A percentile compares a stretch with the other conserved stretches of the same genome.
phyloP scores from a whole-genome alignment of 352 stramenopile genomes.

The Pythium phragmiticola region DNA sequence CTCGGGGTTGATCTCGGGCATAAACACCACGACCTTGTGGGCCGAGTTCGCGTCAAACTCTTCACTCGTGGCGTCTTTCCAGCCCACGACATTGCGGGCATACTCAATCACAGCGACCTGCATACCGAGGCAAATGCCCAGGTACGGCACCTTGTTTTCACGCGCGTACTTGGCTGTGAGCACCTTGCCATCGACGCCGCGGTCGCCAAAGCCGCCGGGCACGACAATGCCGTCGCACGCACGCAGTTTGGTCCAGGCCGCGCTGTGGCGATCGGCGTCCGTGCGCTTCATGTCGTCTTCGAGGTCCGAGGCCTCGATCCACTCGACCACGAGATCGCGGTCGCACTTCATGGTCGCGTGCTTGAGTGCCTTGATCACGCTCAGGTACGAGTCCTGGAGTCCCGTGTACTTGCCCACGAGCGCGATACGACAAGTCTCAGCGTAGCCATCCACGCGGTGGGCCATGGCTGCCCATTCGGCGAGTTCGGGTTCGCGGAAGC shows the following conservation, averaged over 20 bases:
- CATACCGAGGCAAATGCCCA: slow-evolving; percentile 99
- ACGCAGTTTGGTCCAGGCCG: slow-evolving; percentile 93
- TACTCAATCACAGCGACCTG: slow-evolving; percentile 96
- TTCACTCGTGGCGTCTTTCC: slow-evolving; percentile 93
- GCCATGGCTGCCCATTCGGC: slow-evolving; percentile 91
- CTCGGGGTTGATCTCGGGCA: slow-evolving; percentile 98
- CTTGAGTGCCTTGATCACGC: slow-evolving; percentile 96
- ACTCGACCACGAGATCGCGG: slow-evolving; percentile 94
- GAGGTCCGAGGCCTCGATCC: slow-evolving; percentile 97
- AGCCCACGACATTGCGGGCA: slow-evolving; percentile 92
- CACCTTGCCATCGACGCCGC: slow-evolving; percentile 98
- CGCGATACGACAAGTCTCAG: slow-evolving; percentile 93
- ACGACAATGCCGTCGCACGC: slow-evolving; percentile 95
- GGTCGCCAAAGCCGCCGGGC: slow-evolving; percentile 97
- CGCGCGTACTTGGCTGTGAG: slow-evolving; percentile 94
- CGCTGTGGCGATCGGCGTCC: slow-evolving; percentile 70
- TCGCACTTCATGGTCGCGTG: slow-evolving; percentile 95
- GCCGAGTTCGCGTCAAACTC: slow-evolving; percentile 91
- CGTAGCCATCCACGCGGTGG: slow-evolving; percentile 91
- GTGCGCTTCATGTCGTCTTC: slow-evolving; percentile 81
- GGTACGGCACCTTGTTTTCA: slow-evolving; percentile 94
- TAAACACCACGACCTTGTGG: slow-evolving; percentile 98
- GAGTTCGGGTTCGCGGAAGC: slow-evolving; percentile 79
- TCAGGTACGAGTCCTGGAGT: slow-evolving; percentile 98
- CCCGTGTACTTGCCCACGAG: slow-evolving; percentile 99